Conservation (phyloP, 2,329 filamentous ascomycete species). For the Zopfia rhizophila region DNA sequence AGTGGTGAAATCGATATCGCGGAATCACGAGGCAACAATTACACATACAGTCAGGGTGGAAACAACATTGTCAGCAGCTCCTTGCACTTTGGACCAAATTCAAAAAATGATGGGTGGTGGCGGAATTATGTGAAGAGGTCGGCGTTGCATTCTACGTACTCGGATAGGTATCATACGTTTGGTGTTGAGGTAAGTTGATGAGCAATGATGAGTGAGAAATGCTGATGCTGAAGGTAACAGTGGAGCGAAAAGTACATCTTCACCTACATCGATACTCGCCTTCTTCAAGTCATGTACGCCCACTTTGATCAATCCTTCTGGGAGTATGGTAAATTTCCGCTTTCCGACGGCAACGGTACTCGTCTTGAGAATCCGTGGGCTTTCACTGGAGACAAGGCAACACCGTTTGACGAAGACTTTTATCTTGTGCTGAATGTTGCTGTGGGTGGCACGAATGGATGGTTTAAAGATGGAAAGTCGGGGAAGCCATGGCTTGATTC, state of each 20-base stretch:
- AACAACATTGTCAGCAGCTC: slow-evolving; percentile 84
- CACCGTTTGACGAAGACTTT: slow-evolving; percentile 80
- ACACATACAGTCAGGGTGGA: slow-evolving; percentile 78
- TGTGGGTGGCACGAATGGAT: slow-evolving; percentile 82
- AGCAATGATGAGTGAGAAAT: not conserved
- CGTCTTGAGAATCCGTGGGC: slow-evolving; percentile 72
- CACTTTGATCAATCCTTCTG: slow-evolving; percentile 76
- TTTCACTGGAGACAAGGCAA: slow-evolving; percentile 67
- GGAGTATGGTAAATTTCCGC: slow-evolving; percentile 74
- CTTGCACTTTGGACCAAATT: slow-evolving; percentile 83
- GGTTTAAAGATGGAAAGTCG: slow-evolving; percentile 78
- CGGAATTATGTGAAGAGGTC: slow-evolving; percentile 80
- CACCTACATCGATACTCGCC: slow-evolving; percentile 82
- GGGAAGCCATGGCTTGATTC: slow-evolving; percentile 83
- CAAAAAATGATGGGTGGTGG: slow-evolving; percentile 82
- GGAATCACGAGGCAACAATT: slow-evolving; percentile 85
- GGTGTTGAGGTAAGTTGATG: slow-evolving; percentile 68
- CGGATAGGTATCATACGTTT: slow-evolving; percentile 76
- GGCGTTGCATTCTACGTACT: slow-evolving; percentile 79
- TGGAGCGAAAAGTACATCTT: slow-evolving; percentile 91
- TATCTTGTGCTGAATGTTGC: slow-evolving; percentile 81
- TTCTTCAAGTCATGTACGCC: slow-evolving; percentile 83
- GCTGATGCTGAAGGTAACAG: slow-evolving; percentile 33
- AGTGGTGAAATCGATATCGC: slow-evolving; percentile 88
- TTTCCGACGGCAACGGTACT: slow-evolving; percentile 72